Conservation (phyloP, 352 stramenopile genomes). For the Phytophthora lateralis region DNA sequence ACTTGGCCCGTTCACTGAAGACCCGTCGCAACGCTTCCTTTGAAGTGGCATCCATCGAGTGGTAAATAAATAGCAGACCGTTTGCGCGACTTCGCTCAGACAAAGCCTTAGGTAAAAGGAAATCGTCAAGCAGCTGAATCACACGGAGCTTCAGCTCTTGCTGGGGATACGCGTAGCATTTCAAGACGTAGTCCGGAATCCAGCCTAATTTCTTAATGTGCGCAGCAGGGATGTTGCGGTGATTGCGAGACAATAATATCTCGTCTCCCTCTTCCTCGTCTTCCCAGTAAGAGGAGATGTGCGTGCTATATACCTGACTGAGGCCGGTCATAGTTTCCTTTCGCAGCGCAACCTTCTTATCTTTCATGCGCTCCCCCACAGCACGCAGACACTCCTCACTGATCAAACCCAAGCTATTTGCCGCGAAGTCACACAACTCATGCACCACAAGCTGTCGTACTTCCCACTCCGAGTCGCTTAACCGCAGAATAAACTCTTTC, state of each 20-base stretch:
- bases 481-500: constrained; percentile 70
- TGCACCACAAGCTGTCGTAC: constrained; percentile 78
- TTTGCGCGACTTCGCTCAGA: constrained; percentile 60
- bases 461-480: constrained; percentile 87
- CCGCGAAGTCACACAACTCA: constrained; percentile 82
- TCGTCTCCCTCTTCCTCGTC: constrained; percentile 28
- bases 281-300: constrained; percentile 69
- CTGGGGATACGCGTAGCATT: constrained; percentile 86
- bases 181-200: constrained; percentile 85
- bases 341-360: constrained; percentile 79
- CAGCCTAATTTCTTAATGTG: constrained; percentile 76
- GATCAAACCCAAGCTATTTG: constrained; percentile 69
- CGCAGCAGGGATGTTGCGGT: constrained; percentile 37
- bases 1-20: constrained; percentile 67
- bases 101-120: constrained; percentile 75
- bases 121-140: constrained; percentile 85
- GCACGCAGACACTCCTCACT: constrained; percentile 70
- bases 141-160: constrained; percentile 85
- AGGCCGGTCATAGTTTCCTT: constrained; percentile 91
- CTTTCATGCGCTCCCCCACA: constrained; percentile 88
- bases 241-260: constrained; percentile 27
- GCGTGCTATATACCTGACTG: constrained; percentile 78
- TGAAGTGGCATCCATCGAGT: constrained; percentile 59
- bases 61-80: constrained; percentile 75
- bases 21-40: constrained; percentile 80